Evolutionary conservation across 2,329 filamentous ascomycete species (phyloP), one percentile per base, ranked within the genome.

Genomic region (Diaporthe sp.): DNA sequence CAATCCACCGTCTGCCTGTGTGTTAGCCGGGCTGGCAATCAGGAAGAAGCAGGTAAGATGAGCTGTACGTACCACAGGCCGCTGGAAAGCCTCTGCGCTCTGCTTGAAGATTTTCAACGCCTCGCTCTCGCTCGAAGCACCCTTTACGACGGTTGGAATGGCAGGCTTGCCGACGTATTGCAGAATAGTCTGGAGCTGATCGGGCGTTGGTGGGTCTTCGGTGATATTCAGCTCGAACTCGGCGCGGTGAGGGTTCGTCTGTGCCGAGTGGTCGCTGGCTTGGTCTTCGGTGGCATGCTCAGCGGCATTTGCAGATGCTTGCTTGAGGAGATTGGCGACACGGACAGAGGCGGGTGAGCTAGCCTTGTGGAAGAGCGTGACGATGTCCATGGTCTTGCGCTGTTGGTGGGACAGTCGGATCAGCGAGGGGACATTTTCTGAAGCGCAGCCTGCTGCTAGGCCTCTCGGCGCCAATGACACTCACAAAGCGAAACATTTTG

Each of bases 291-390:
- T 94, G 13, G 94, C 91, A 30, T 89, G 88, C 75, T 92, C 87
- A 42, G 90, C 83, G 17, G 94, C 92, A 63, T 91, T 91, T 63
- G 93, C 92, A 35, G 94, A 94, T 42, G 92, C 89, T 84, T 96
- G 92, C 86, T 97, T 97, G 75, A 98, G 90, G 70, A 97, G 86
- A 55, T 90, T 92, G 76, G 93, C 90, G 42, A 93, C 93, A 75
- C 93, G 91, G 68, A 91, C 87, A 4, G 96, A 98, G 77, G 93
- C 88, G 30, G 93, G 90, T 71, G 90, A 90, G 79, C 88, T 89
- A 73, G 96, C 91, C 84, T 94, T 94, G 90, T 98, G 96, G 89
- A 98, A 99, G 87, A 99, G 92, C 76, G 96, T 98, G 82, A 98
- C 91, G 78, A 97, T 94, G 87, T 98, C 96, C 84, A 94, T 90